Conservation (phyloP, 805 yeast genomes). For the Ogataea thermomethanolica region DNA sequence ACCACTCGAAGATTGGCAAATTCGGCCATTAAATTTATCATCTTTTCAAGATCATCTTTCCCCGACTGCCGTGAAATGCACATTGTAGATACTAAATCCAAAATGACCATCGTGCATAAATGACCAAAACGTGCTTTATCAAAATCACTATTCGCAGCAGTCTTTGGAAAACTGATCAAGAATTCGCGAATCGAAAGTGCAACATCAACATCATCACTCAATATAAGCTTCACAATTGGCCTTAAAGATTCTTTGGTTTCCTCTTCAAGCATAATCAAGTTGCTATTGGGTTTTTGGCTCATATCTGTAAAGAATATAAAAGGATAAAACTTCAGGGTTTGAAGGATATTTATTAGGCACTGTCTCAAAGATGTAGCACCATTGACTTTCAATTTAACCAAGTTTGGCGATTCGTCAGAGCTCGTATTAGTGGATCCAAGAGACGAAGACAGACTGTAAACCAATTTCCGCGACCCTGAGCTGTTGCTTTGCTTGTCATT, state of each 20-base stretch:
- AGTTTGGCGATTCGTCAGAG: constrained; percentile 3
- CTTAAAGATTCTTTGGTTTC: constrained; percentile 21
- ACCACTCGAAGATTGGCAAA: constrained; percentile 37
- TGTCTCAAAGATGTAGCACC: constrained; percentile 12
- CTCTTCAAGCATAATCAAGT: constrained; percentile 19
- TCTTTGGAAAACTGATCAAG: constrained; percentile 31
- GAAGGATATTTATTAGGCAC: constrained; percentile 29
- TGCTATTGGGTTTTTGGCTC: constrained; percentile 3
- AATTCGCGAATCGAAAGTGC: constrained; percentile 36
- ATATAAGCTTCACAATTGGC: constrained; percentile 38
- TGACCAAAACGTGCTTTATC: constrained; percentile 34
- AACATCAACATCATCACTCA: constrained; percentile 35
- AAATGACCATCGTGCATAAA: constrained; percentile 37
- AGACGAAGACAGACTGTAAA: not conserved
- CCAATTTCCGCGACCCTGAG: not conserved
- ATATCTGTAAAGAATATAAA: constrained; percentile 28
- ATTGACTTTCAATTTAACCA: constrained; percentile 13
- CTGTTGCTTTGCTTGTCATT: not conserved
- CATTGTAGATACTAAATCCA: constrained; percentile 35
- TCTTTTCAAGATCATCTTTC: constrained; percentile 27
- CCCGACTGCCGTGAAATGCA: constrained; percentile 23
- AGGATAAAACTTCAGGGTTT: constrained; percentile 34
- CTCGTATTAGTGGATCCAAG: not conserved
- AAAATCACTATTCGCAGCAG: constrained; percentile 30
- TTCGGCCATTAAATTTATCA: constrained; percentile 38